Base-by-base conservation (phyloP, 805 yeast genomes). In the Scheffersomyces stipitis region DNA sequence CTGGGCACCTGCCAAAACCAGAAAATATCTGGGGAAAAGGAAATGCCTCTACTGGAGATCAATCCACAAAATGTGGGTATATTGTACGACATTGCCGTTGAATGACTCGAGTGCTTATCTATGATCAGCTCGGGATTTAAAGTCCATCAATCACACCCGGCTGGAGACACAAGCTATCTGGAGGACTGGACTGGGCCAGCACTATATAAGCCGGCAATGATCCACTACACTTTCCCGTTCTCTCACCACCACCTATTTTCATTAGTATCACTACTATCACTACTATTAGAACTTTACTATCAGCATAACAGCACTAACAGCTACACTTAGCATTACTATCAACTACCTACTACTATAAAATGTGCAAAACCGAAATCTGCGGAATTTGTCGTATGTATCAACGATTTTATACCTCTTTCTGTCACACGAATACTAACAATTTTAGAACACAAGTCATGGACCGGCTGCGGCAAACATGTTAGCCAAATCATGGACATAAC, bases 381-480 rank as follows among this genome's bases (percentile, higher is more conserved):
- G 64, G 60, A 18, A 60, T 64, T 43, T 65, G 71, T 46, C 61
- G 54, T 44, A 42, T 28, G 54, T 49, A 30, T 22, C 14, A 9
- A 15, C 4, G 13, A 32, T 12, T 15, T 15, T 18, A 8, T 17
- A 14, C 12, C 26, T 18, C 13, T 15, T 5, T 5, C 14, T 12
- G 6, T 28, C 10, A 10, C 12, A 12, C 30, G 14, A 5, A 15
- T 18, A 30, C 39, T 34, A 39, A 35, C 36, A 34, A 24, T 14
- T 23, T 31, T 40, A 54, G 60, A 76, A 44, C 73, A 72, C 51
- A 77, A 78, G 47, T 68, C 81, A 10, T 79, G 85, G 85, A 70
- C 80, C 28, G 83, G 83, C n/a, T 76, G 81, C 46, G 82, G 83
- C 18, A 30, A 58, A n/a, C 83, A 79, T 48, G 61, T 78, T 28